These are phyloP conservation scores for Xylariaceae sp. DNA, from an alignment of 2,329 filamentous ascomycete species.

Conservation along the genomic window DNA sequence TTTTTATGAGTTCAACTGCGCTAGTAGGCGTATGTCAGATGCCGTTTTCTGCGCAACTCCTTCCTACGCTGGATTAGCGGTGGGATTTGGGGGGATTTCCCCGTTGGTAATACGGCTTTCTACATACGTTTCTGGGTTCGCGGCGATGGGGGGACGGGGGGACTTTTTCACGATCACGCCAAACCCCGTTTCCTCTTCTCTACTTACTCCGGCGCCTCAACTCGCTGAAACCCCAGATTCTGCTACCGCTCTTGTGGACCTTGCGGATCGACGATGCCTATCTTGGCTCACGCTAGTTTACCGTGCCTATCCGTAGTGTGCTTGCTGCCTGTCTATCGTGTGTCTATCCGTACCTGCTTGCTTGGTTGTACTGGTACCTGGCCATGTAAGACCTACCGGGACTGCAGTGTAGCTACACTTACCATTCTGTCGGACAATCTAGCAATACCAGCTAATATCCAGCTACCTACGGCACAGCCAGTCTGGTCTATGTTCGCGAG, in stretches of 20 bases:
- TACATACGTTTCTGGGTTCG: too few relatives aligned
- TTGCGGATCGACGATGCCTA: constrained; percentile 4
- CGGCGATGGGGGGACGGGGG: too few relatives aligned
- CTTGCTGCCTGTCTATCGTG: too few relatives aligned
- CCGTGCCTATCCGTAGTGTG: background rate
- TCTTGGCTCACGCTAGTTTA: background rate
- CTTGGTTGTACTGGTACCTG: background rate
- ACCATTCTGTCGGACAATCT: background rate
- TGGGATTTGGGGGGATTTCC: background rate
- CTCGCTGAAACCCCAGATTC: background rate
- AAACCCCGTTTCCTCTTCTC: too few relatives aligned
- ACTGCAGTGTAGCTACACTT: background rate
- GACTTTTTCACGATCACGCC: too few relatives aligned
- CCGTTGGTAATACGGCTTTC: background rate
- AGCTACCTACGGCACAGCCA: background rate
- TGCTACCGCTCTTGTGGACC: constrained; percentile 4
- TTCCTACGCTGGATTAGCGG: background rate
- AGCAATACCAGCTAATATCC: background rate
- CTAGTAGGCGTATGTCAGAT: too few relatives aligned
- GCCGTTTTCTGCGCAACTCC: background rate
- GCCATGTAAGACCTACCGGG: background rate
- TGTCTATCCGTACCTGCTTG: background rate
- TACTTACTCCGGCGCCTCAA: background rate
- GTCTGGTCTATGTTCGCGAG: background rate
- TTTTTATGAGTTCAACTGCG: too few relatives aligned